Conservation (phyloP, 1,284 basidiomycete species). For the Xanthoconium separans region DNA sequence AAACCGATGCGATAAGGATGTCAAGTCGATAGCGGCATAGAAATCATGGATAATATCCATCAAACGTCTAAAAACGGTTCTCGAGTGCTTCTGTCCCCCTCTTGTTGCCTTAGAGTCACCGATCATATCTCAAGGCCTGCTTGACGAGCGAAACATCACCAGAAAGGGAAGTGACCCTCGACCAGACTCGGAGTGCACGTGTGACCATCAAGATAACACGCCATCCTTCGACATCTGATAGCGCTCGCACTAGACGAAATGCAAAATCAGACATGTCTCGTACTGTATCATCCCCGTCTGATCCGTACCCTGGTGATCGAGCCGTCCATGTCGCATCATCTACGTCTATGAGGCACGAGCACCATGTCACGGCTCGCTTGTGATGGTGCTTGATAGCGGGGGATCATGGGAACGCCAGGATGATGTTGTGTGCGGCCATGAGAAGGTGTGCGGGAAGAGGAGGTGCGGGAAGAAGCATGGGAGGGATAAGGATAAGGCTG, state of each 20-base stretch:
- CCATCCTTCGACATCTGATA: conserved; percentile 17
- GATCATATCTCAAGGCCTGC: conserved; percentile 16
- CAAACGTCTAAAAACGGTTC: conserved; percentile 5
- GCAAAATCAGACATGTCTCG: conserved; percentile 22
- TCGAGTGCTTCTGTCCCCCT: neutral
- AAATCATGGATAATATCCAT: neutral
- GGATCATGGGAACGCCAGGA: conserved; percentile 1
- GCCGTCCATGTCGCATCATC: conserved; percentile 14
- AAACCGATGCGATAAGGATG: conserved; percentile 4
- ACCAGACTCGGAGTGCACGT: conserved; percentile 16
- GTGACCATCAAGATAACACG: conserved; percentile 26
- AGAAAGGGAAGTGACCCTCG: conserved; percentile 15
- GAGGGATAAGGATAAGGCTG: conserved; percentile 32
- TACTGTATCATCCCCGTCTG: conserved; percentile 23
- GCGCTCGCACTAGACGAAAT: conserved; percentile 22
- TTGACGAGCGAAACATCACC: conserved; percentile 6
- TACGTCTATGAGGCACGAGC: conserved; percentile 10
- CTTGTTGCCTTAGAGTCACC: neutral
- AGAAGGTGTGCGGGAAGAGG: conserved; percentile 12
- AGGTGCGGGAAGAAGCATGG: conserved; percentile 11
- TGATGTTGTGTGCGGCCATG: conserved; percentile 3
- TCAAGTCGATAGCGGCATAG: conserved; percentile 3
- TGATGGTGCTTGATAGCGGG: conserved; percentile 26
- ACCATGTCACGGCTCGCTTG: conserved; percentile 4
- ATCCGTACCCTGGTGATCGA: conserved; percentile 30